These are phyloP conservation scores for Stachybotrys echinatus DNA, from an alignment of 2,329 filamentous ascomycete species.

Conservation along the genomic window DNA sequence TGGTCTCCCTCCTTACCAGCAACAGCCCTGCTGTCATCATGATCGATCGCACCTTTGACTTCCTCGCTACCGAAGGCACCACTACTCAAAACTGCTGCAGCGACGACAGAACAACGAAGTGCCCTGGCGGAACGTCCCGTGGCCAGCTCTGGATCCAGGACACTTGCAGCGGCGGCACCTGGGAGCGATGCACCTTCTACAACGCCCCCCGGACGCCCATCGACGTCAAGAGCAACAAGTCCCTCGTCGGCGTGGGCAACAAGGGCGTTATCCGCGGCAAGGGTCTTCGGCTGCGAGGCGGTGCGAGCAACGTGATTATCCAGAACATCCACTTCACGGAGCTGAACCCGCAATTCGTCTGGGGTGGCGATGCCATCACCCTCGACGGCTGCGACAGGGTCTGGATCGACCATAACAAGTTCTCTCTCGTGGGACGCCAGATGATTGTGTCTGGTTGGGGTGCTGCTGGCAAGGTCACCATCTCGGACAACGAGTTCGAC, in stretches of 20 bases:
- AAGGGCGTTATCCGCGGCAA: conserved; percentile 34
- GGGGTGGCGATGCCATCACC: conserved; percentile 12
- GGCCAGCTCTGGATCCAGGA: conserved; percentile 16
- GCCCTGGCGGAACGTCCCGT: conserved; percentile 10
- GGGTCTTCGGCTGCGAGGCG: conserved; percentile 24
- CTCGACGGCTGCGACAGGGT: conserved; percentile 10
- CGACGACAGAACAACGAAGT: conserved; percentile 5
- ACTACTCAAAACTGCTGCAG: conserved; percentile 3
- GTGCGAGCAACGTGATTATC: conserved; percentile 27
- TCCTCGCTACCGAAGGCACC: conserved; percentile 16
- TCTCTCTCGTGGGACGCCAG: conserved; percentile 10
- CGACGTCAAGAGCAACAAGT: conserved; percentile 32
- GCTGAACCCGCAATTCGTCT: conserved; percentile 12
- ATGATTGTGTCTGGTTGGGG: conserved; percentile 10
- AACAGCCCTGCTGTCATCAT: conserved; percentile 27
- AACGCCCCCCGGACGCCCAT: conserved; percentile 7
- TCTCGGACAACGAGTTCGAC: conserved; percentile 41
- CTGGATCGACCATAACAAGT: conserved; percentile 14
- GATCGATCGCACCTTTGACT: conserved; percentile 24
- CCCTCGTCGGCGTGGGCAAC: conserved; percentile 30
- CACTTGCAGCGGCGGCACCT: conserved; percentile 1
- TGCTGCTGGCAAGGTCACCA: conserved; percentile 29
- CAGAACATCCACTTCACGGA: conserved; percentile 13
- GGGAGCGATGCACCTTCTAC: conserved; percentile 3
- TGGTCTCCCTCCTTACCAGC: conserved; percentile 11